Evolutionary conservation across 176 grass and related monocot species (phyloP), one percentile per base, ranked within the genome.

Genomic region (Poa annua): DNA sequence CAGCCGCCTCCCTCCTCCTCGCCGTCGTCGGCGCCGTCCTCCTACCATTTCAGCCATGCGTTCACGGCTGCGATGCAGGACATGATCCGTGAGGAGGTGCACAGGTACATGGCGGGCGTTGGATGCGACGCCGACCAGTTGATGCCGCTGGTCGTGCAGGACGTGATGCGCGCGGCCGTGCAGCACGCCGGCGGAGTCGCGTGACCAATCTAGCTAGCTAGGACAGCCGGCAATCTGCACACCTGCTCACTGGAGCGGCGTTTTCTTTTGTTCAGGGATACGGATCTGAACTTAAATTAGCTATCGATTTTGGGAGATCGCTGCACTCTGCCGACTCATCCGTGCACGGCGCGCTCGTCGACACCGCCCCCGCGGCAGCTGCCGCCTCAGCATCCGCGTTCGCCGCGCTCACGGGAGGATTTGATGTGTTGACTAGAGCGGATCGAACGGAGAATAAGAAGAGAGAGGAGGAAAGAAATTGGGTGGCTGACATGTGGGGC

Each of bases 21-120:
- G 1, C 15, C 88, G 0, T 48, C 79, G 1, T 15, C 88, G 0
- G 65, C 65, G 0, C 34, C 88, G 0, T 15, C 67, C n/a, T 34
- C 33, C 33, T 2, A 34, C 33, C 33, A 34, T 34, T 34, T 34
- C 33, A 34, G 33, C 51, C 78, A 81, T 0, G 79, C 80, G 3
- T 90, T 93, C 75, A 32, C 82, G 17, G 60, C 85, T 14, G 81
- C 83, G 78, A 93, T 97, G 88, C 87, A 90, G 80, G 91, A 93
- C 19, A 87, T 97, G 91, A 91, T 93, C 41, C 91, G 81, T 25
- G 74, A 44, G 3, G 92, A 97, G 63, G 95, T 97, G 79, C 75
- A 62, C 70, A 83, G 80, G 75, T 97, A 94, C 92, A 94, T 97
- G 90, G 57, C 84, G 1, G 80, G 85, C 53, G 77, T 63, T 16